Evolutionary conservation across 2,329 filamentous ascomycete genomes (phyloP), one percentile per base, ranked within the genome.

Genomic region (Huntiella decipiens): DNA sequence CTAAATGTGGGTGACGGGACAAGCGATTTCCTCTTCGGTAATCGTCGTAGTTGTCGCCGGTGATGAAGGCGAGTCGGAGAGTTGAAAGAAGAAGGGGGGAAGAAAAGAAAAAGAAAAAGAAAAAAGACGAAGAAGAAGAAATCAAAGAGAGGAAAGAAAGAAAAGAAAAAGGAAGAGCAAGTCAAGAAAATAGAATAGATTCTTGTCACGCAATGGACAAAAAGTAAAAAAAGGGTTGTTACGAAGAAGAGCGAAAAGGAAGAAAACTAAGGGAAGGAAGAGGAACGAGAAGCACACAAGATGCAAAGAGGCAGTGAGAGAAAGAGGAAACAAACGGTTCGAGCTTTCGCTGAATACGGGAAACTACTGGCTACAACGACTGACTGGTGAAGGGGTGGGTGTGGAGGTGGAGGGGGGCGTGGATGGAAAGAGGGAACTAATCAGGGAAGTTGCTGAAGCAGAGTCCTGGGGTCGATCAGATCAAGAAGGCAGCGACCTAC

Each of bases 211-310:
- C 22, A 28, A 28, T 19, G 15, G 40, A 36, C 5, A 44, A 38
- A 45, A 43, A 2, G 16, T n/a, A n/a, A 19, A 34, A 32, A 15
- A 33, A 38, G 22, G 37, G 41, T 17, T 39, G 34, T 12, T 19
- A 13, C 32, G 19, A 38, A 41, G 33, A 38, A n/a, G 15, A 15
- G 32, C 36, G 22, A 36, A 45, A 45, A 43, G 15, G 31, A 42
- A 38, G 16, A 34, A 38, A 34, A 36, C n/a, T 10, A 33, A 48
- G 28, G 37, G 47, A 44, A 50, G 45, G 49, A 52, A 46, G 44
- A 38, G 49, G 46, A 45, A 43, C 38, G 43, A 42, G 46, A 50
- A 51, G 45, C 46, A 47, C 45, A 47, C 40, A 10, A 43, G 15
- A 16, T 48, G 15, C 35, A 22, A 12, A 38, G 15, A 40, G 33